Evolutionary conservation across 163 green algal genomes (phyloP), one percentile per base, ranked within the genome.

Genomic region (Chloroidium sp.): DNA sequence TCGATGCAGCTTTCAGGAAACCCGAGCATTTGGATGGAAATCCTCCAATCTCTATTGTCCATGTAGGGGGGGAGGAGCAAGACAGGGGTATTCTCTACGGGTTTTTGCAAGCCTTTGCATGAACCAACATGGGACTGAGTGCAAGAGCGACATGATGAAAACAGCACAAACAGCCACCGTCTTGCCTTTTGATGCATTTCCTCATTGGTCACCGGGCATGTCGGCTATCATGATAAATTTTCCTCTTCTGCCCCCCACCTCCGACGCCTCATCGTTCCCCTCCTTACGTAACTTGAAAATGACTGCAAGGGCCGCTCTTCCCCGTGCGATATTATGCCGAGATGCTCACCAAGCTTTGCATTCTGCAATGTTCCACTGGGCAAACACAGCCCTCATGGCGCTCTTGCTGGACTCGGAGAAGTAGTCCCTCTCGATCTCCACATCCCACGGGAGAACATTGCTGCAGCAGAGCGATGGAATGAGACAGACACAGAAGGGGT

Each of bases 361-460:
- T 0, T 87, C 61, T 0, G 91, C 84, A 1, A 97, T 80, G 1
- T 77, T 82, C 93, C 93, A 97, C 1, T 83, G 89, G 2, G 84
- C 76, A n/a, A 98, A 92, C 36, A 95, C 81, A 0, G 89, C 87
- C 2, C 87, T 74, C 81, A 97, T 78, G 0, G 90, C 90, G n/a
- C 72, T 84, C 2, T 76, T 59, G 75, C 83, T 91, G 77, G 76
- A 85, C 62, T 93, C 88, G 4, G 88, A 94, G 84, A 94, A 89
- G 84, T 90, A 97, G 83, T 97, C 93, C 0, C 72, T 69, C 0
- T 87, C 57, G 0, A 90, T 61, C 74, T 95, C 89, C 14, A 91
- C 82, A 2, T 87, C 75, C 61, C 84, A 75, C 0, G 94, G 94
- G 68, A 97, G 81, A 36, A 98, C 91, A 84, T 98, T 98, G 88